These are phyloP conservation scores for Crithidia mellificae DNA, from an alignment of 208 protist genomes.

Conservation along the genomic window DNA sequence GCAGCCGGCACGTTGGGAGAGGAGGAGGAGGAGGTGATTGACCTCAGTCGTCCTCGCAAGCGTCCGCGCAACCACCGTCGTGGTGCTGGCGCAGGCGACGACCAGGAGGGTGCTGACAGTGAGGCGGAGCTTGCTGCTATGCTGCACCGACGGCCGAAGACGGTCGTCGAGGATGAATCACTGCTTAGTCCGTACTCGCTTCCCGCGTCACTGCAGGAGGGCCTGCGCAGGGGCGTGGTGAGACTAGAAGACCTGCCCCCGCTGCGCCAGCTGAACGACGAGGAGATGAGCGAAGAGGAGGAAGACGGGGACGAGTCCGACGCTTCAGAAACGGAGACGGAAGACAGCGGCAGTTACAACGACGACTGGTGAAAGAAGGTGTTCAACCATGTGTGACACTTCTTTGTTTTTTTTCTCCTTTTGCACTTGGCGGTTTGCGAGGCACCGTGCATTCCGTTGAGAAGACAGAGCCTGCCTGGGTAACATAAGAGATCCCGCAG, in stretches of 20 bases:
- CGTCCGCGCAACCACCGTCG: neutral
- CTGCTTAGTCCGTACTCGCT: slow-evolving; percentile 27
- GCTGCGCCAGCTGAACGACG: slow-evolving; percentile 1
- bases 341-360: neutral
- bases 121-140: slow-evolving; percentile 15
- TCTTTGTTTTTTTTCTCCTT: too few species aligned
- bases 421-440: too few species aligned
- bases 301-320: slow-evolving; percentile 4
- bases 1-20: too few species aligned
- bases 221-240: slow-evolving; percentile 26
- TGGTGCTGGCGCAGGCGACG: neutral
- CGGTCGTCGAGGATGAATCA: slow-evolving; percentile 11
- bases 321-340: too few species aligned
- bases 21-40: slow-evolving; percentile 17
- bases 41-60: slow-evolving; percentile 8
- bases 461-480: too few species aligned
- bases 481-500: too few species aligned
- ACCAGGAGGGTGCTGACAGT: neutral
- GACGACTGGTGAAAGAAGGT: neutral
- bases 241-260: slow-evolving; percentile 28
- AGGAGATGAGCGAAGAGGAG: neutral
- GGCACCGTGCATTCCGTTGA: too few species aligned
- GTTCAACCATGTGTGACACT: neutral
- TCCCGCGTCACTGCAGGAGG: slow-evolving; percentile 23
- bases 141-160: neutral